A percentile compares a stretch with the other conserved stretches of the same genome.
These are phyloP conservation scores for Pecoramyces ruminantium DNA, from an alignment of 192 early-diverging fungal species.

Conservation along the genomic window DNA sequence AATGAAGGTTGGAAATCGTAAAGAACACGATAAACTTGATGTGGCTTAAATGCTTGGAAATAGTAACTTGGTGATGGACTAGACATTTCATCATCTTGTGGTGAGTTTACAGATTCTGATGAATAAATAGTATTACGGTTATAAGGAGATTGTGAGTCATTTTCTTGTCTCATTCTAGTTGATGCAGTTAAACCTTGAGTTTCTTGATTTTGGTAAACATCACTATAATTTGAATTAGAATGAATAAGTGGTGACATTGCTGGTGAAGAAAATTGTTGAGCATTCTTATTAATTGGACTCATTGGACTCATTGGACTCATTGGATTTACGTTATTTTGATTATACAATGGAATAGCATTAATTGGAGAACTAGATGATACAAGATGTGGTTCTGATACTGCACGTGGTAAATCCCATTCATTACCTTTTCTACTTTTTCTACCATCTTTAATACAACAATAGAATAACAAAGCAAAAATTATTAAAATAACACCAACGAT, in stretches of 20 bases:
- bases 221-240: neutral
- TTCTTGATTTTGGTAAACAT: neutral
- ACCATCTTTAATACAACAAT: neutral
- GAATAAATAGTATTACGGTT: neutral
- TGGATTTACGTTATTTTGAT: neutral
- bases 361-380: neutral
- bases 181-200: neutral
- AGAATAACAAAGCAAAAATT: neutral
- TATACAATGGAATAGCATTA: neutral
- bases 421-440: neutral
- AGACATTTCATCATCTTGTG: neutral
- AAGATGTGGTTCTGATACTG: neutral
- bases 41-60: neutral
- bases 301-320: too few relatives aligned
- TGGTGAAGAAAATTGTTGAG: neutral
- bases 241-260: neutral
- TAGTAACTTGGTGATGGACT: neutral
- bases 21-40: neutral
- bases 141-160: neutral
- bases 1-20: neutral
- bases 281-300: too few relatives aligned
- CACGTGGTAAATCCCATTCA: neutral
- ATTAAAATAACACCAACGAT: neutral
- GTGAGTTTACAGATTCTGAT: neutral
- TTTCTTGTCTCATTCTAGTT: neutral